Conservation (phyloP, 2,329 filamentous ascomycete species). For the Botrytis sinoallii region DNA sequence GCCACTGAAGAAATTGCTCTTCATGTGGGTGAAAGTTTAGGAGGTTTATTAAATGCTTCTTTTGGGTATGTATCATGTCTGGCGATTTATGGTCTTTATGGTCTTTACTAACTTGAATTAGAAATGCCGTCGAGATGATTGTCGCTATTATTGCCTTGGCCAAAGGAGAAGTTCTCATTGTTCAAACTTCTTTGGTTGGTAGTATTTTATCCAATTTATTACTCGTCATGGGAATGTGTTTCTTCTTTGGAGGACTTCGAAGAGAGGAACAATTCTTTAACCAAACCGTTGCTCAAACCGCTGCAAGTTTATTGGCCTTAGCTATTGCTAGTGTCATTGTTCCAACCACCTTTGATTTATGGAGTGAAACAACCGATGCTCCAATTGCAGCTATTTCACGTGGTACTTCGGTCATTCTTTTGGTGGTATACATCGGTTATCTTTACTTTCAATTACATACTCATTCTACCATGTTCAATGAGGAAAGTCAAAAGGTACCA, state of each 20-base stretch:
- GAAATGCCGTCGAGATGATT: conserved; percentile 85
- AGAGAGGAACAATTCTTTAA: conserved; percentile 87
- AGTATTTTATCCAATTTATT: conserved; percentile 89
- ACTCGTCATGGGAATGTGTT: conserved; percentile 86
- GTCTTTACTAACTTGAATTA: conserved; percentile 36
- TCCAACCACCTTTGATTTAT: conserved; percentile 77
- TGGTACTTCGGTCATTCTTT: conserved; percentile 74
- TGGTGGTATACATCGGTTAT: conserved; percentile 80
- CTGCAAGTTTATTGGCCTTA: conserved; percentile 65
- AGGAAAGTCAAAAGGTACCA: conserved; percentile 72
- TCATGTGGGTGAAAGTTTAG: conserved; percentile 77
- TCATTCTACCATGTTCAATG: conserved; percentile 75
- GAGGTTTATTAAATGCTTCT: conserved; percentile 83
- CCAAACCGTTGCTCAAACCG: conserved; percentile 85
- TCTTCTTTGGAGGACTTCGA: conserved; percentile 72
- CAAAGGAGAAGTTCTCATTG: conserved; percentile 68
- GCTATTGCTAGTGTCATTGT: conserved; percentile 80
- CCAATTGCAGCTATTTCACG: conserved; percentile 63
- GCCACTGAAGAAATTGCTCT: conserved; percentile 88
- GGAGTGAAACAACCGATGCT: conserved; percentile 40
- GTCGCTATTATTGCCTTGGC: conserved; percentile 80
- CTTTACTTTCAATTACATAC: conserved; percentile 90
- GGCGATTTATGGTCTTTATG: conserved; percentile 4
- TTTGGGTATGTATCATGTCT: conserved; percentile 62
- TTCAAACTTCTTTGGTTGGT: conserved; percentile 88